Evolutionary conservation across 495 filamentous ascomycete species (phyloP), one percentile per base, ranked within the genome.

Genomic region (Daldinia caldariorum): DNA sequence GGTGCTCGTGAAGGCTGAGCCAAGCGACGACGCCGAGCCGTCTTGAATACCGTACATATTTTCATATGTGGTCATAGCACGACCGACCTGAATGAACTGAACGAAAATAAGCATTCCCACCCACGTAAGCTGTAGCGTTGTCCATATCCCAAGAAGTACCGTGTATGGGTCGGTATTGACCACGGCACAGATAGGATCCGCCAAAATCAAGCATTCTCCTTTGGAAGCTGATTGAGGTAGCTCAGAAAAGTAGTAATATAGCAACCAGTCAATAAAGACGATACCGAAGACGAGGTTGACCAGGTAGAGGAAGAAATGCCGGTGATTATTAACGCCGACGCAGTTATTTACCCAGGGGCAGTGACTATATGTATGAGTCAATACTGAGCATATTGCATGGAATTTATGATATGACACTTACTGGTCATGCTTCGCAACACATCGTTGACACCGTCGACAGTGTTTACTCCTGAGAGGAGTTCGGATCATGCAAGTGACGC

Each of bases 261-360:
- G 71, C 41, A 85, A 58, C 69, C 72, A 79, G 68, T 84, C 81
- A 56, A 91, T 90, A 6, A 89, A 67, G 12, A 91, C 66, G 59
- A 98, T 90, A 31, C 92, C 92, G 18, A 91, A 67, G 70, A 93
- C 89, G 43, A 98, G 79, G 68, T 80, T 90, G 18, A 93, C 78
- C 35, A 97, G 84, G 75, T 97, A 99, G 22, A 97, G 78, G 63
- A 97, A 90, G 80, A 99, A 99, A 74, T 97, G 96, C 4, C 95
- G 89, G 71, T 97, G 89, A 76, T 99, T 99, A 75, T 97, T 97
- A 41, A 94, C 85, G 45, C 91, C 95, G 41, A 99, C 87, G 75
- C 95, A 99, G 80, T 97, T 97, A 78, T 95, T 90, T 39, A 97
- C 93, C 95, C 95, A 99, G 0, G 95, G 95, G 73, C 95, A 99